These are phyloP conservation scores for Tripterygium wilfordii DNA, from an alignment of 177 flowering plant genomes.

Conservation along the genomic window DNA sequence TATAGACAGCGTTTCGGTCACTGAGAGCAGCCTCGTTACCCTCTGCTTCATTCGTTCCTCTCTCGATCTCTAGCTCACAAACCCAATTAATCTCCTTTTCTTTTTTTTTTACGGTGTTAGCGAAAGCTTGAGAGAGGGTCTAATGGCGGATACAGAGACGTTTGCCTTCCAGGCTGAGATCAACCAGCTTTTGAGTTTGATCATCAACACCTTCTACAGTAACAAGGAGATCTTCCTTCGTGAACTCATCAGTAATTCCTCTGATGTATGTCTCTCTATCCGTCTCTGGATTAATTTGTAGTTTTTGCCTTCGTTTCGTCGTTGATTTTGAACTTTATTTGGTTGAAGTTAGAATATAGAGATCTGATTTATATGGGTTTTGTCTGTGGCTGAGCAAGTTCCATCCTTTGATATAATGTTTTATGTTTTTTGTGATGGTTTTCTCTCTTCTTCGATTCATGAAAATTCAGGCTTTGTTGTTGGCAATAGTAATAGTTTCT, in stretches of 20 bases:
- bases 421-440: too few relatives aligned
- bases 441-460: too few relatives aligned
- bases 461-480: too few relatives aligned
- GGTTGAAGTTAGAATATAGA: background rate
- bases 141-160: conserved; percentile 30
- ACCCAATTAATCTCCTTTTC: background rate
- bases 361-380: too few relatives aligned
- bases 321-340: background rate
- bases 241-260: conserved; percentile 43
- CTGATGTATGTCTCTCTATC: conserved; percentile 27
- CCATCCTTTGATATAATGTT: too few relatives aligned
- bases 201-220: too few relatives aligned
- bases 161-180: conserved; percentile 44
- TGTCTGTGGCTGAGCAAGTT: too few relatives aligned
- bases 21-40: too few relatives aligned
- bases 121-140: background rate
- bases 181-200: conserved; percentile 41
- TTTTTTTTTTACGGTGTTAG: background rate
- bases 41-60: background rate
- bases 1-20: conserved; percentile 1
- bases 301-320: background rate
- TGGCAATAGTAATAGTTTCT: too few relatives aligned
- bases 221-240: conserved; percentile 55
- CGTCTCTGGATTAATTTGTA: background rate
- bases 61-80: background rate